A percentile compares a stretch with the other conserved stretches of the same genome.
These are phyloP conservation scores for Cadophora malorum DNA, from an alignment of 2,329 filamentous ascomycete genomes.

Conservation along the genomic window DNA sequence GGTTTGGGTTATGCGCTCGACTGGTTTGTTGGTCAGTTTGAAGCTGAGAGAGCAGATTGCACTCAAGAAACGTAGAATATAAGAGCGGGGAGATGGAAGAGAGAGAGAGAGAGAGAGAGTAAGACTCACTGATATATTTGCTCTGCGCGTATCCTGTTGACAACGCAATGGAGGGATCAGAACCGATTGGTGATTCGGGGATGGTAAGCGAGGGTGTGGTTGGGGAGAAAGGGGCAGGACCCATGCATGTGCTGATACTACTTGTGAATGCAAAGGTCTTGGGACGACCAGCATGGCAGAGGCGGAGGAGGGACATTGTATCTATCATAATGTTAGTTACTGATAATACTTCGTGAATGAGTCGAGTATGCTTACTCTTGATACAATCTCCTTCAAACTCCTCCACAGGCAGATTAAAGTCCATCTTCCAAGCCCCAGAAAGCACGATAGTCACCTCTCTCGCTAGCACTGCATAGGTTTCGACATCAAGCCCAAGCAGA, in stretches of 20 bases:
- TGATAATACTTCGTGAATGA: background rate
- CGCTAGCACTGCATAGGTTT: conserved; percentile 37
- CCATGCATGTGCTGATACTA: conserved; percentile 42
- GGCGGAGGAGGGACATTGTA: conserved; percentile 43
- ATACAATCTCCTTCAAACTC: conserved; percentile 45
- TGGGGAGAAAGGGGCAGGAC: conserved; percentile 25
- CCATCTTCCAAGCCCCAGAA: conserved; percentile 45
- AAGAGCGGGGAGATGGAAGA: conserved; percentile 5
- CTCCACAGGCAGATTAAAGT: conserved; percentile 43
- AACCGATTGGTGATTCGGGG: conserved; percentile 35
- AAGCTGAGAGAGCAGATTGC: background rate
- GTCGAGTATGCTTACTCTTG: conserved; percentile 33
- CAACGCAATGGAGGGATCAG: conserved; percentile 35
- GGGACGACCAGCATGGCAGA: conserved; percentile 37
- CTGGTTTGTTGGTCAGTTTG: conserved; percentile 17
- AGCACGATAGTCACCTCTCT: conserved; percentile 40
- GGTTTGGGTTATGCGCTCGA: conserved; percentile 40
- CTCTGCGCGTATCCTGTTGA: conserved; percentile 41
- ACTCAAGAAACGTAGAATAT: too few species aligned
- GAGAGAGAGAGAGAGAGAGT: too few species aligned
- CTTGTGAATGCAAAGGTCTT: conserved; percentile 42
- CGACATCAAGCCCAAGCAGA: conserved; percentile 39
- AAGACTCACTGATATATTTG: conserved; percentile 40
- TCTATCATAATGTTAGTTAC: conserved; percentile 27
- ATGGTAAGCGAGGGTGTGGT: conserved; percentile 18